Evolutionary conservation across 306 rosid genomes (phyloP).

Genomic region (Alnus glutinosa): DNA sequence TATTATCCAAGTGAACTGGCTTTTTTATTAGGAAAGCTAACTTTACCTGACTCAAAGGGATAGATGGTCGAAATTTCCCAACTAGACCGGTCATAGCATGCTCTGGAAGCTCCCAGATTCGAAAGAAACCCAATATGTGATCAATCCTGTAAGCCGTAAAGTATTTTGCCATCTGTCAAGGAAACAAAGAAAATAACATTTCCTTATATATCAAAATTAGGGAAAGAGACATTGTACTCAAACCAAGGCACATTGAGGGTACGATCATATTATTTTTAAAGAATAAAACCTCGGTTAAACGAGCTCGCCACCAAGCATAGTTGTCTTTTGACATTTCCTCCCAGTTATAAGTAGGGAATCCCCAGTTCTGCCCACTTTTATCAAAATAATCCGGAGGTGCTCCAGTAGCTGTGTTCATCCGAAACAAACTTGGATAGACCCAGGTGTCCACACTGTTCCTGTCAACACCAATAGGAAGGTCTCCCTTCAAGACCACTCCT

Average conservation of each 20-base stretch:
- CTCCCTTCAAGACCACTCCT: constrained; percentile 94
- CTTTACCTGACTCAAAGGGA: constrained; percentile 84
- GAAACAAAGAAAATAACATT: constrained; percentile 37
- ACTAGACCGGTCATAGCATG: constrained; percentile 85
- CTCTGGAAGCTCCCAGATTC: constrained; percentile 98
- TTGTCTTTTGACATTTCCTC: constrained; percentile 97
- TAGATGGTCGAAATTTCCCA: constrained; percentile 97
- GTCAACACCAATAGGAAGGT: constrained; percentile 96
- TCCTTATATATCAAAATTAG: constrained; percentile 27
- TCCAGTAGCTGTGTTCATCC: constrained; percentile 96
- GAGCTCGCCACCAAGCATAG: constrained; percentile 95
- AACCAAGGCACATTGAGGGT: neutral
- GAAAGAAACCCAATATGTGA: constrained; percentile 93
- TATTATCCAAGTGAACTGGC: constrained; percentile 16
- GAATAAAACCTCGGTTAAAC: constrained; percentile 80
- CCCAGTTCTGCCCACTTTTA: constrained; percentile 99
- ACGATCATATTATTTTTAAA: constrained; percentile 22
- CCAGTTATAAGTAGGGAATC: constrained; percentile 99
- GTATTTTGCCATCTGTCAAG: constrained; percentile 87
- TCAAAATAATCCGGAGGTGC: constrained; percentile 99
- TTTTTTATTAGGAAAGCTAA: constrained; percentile 10
- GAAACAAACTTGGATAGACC: constrained; percentile 86
- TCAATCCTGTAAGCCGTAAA: constrained; percentile 96
- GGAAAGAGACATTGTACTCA: constrained; percentile 3
- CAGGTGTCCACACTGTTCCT: constrained; percentile 96